phyloP scores from a whole-genome alignment of 179 eudicot genomes.

The Vitellaria paradoxa region DNA sequence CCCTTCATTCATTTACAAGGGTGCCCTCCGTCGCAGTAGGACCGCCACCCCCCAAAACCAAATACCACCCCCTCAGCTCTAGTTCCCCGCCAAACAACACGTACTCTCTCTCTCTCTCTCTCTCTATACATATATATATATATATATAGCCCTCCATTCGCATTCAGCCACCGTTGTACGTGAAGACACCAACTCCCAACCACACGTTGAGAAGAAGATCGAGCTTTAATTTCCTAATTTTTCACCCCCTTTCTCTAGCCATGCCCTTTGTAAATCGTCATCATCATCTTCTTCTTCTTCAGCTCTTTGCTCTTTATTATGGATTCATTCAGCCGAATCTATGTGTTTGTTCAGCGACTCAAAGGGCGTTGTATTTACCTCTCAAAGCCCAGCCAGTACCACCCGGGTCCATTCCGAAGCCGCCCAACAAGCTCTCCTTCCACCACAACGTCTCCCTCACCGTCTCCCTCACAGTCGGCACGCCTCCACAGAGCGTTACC shows the following conservation, averaged over 20 bases:
- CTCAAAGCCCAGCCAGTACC: slow-evolving; percentile 41
- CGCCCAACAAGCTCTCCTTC: slow-evolving; percentile 61
- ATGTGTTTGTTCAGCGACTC: neutral
- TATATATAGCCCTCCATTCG: too few relatives aligned
- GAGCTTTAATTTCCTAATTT: too few relatives aligned
- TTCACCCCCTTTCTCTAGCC: neutral
- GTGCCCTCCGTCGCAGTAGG: too few relatives aligned
- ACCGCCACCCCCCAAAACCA: too few relatives aligned
- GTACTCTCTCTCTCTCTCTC: too few relatives aligned
- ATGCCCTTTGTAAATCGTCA: slow-evolving; percentile 5
- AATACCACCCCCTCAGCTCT: too few relatives aligned
- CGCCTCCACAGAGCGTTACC: slow-evolving; percentile 69
- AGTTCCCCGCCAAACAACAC: too few relatives aligned
- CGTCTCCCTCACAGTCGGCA: slow-evolving; percentile 65
- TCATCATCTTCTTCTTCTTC: neutral
- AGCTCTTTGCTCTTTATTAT: slow-evolving; percentile 13
- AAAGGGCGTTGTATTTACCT: slow-evolving; percentile 34
- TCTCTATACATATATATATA: too few relatives aligned
- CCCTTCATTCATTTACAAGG: too few relatives aligned
- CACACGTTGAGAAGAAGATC: too few relatives aligned
- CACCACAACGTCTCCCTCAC: slow-evolving; percentile 78
- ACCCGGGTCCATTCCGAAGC: slow-evolving; percentile 24
- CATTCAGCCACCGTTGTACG: too few relatives aligned
- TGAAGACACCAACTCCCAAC: too few relatives aligned
- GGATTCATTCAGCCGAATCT: slow-evolving; percentile 22